phyloP scores from a whole-genome alignment of 2,329 filamentous ascomycete genomes.

The Phaeoacremonium minimum region DNA sequence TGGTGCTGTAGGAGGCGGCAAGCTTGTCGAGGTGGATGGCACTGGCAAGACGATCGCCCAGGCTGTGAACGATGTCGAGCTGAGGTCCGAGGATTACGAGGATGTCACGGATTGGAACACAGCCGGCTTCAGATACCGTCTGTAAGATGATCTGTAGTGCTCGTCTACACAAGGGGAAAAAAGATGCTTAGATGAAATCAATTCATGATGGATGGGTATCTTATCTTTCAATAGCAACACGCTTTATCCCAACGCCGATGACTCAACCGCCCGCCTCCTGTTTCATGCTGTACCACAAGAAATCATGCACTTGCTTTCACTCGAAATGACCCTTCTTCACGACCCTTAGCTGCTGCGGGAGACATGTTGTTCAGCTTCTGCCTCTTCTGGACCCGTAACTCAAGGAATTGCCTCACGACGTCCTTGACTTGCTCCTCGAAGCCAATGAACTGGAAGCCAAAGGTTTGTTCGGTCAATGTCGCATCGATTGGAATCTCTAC shows the following conservation, averaged over 20 bases:
- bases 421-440: slow-evolving; percentile 23
- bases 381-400: slow-evolving; percentile 10
- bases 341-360: too few species aligned
- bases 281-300: too few species aligned
- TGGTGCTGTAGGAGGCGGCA: slow-evolving; percentile 31
- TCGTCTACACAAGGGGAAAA: too few species aligned
- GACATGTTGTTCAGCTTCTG: too few species aligned
- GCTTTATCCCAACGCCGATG: too few species aligned
- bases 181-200: too few species aligned
- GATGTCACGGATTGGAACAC: slow-evolving; percentile 59
- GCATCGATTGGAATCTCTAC: slow-evolving; percentile 19
- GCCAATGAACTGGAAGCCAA: slow-evolving; percentile 17
- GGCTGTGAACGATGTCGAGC: slow-evolving; percentile 27
- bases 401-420: slow-evolving; percentile 18
- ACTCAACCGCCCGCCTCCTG: too few species aligned
- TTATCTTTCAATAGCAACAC: too few species aligned
- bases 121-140: slow-evolving; percentile 53
- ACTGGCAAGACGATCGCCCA: slow-evolving; percentile 18
- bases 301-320: too few species aligned
- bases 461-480: slow-evolving; percentile 18
- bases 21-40: slow-evolving; percentile 21
- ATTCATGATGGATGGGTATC: too few species aligned
- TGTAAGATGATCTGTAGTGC: slow-evolving; percentile 29
- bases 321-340: too few species aligned
- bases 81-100: slow-evolving; percentile 44